phyloP scores from a whole-genome alignment of 306 rosid species.

The Vigna radiata region DNA sequence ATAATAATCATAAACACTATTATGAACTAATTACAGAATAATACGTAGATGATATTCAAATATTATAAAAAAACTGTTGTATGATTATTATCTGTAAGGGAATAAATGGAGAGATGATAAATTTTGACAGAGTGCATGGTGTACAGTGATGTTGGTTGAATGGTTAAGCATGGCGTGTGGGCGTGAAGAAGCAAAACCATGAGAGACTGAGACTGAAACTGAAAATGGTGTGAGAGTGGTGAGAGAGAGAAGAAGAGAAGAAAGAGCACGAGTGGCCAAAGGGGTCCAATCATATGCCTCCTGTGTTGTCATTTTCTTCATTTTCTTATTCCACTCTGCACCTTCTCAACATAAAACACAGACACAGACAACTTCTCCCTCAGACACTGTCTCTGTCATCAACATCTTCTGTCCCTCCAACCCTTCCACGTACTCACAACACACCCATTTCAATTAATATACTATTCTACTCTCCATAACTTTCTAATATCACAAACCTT shows the following conservation, averaged over 20 bases:
- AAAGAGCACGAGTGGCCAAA: slow-evolving; percentile 39
- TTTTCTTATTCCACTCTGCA: not conserved
- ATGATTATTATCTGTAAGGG: too few relatives aligned
- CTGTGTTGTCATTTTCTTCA: not conserved
- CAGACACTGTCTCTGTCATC: not conserved
- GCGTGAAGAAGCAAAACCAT: slow-evolving; percentile 43
- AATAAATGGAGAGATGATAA: slow-evolving; percentile 35
- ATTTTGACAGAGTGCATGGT: slow-evolving; percentile 55
- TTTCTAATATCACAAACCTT: too few relatives aligned
- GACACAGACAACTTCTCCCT: not conserved
- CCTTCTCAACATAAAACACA: not conserved
- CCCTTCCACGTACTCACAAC: not conserved
- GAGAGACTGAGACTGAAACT: not conserved
- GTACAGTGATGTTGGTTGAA: slow-evolving; percentile 75
- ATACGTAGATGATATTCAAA: too few relatives aligned
- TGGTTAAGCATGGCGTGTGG: slow-evolving; percentile 87
- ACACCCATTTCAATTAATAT: not conserved
- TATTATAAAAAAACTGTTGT: too few relatives aligned
- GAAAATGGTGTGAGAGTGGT: not conserved
- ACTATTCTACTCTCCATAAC: too few relatives aligned
- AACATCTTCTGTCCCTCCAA: not conserved
- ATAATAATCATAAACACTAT: too few relatives aligned
- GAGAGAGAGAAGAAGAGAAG: not conserved
- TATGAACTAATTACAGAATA: too few relatives aligned
- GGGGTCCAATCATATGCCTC: slow-evolving; percentile 52